Conservation (phyloP, 805 yeast species). For the Blastobotrys terrestris region DNA sequence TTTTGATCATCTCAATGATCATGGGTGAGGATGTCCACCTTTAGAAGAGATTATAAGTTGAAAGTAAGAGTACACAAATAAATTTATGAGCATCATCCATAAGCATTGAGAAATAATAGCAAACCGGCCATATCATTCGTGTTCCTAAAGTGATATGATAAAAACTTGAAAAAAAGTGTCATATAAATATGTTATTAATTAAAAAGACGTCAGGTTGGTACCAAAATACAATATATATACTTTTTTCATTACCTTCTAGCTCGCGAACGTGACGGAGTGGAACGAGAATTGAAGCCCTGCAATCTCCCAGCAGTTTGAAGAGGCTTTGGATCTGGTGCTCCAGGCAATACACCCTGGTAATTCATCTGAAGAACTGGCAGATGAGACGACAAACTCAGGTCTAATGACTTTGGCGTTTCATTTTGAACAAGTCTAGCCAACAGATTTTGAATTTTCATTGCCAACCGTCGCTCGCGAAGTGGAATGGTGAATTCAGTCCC, state of each 20-base stretch:
- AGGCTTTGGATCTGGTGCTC: constrained; percentile 23
- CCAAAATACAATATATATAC: too few relatives aligned
- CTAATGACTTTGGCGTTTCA: constrained; percentile 19
- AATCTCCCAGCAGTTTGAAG: not conserved
- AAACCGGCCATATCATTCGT: too few relatives aligned
- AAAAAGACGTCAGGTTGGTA: too few relatives aligned
- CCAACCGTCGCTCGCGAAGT: constrained; percentile 30
- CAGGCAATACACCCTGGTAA: constrained; percentile 73
- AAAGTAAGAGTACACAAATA: not conserved
- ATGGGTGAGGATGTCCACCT: constrained; percentile 49
- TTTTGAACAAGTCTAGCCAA: constrained; percentile 40
- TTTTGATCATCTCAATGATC: constrained; percentile 49
- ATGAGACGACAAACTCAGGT: constrained; percentile 21
- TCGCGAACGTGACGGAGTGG: not conserved
- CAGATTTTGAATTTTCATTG: constrained; percentile 30
- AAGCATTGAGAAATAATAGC: too few relatives aligned
- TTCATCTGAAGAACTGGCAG: constrained; percentile 70
- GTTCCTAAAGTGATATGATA: not conserved
- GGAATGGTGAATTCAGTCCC: constrained; percentile 20
- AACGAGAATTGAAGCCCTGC: not conserved
- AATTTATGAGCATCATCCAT: too few relatives aligned
- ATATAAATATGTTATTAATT: not conserved
- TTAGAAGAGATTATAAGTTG: too few relatives aligned
- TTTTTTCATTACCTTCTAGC: not conserved
- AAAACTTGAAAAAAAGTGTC: not conserved